Percentiles rank a stretch among this genome's conserved stretches.
These are phyloP conservation scores for Cucurbita ficifolia DNA, from an alignment of 306 rosid genomes.

Conservation along the genomic window DNA sequence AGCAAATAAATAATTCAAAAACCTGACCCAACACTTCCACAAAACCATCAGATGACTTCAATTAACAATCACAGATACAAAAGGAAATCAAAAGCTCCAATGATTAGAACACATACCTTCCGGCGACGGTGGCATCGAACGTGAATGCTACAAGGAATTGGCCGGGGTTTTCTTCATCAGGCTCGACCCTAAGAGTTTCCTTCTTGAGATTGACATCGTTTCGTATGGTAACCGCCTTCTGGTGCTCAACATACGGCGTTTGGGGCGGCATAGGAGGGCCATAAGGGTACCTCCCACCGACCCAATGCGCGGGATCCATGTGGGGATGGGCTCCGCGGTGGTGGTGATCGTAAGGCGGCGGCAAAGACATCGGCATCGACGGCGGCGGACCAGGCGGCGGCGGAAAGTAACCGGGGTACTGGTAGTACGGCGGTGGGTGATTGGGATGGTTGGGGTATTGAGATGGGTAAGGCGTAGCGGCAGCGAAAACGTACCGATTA, in stretches of 20 bases:
- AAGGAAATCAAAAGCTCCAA: neutral
- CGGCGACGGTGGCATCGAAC: constrained; percentile 76
- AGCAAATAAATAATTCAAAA: neutral
- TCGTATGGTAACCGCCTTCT: constrained; percentile 80
- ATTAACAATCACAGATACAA: neutral
- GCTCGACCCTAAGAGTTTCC: constrained; percentile 62
- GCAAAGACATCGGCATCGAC: constrained; percentile 36
- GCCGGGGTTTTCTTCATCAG: constrained; percentile 63
- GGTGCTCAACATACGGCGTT: constrained; percentile 67
- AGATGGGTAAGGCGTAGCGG: constrained; percentile 50
- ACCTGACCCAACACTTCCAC: neutral
- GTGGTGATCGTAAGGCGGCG: constrained; percentile 69
- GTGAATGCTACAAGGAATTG: constrained; percentile 54
- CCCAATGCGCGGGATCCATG: constrained; percentile 46
- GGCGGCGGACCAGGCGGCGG: constrained; percentile 46
- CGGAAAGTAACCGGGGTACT: constrained; percentile 49
- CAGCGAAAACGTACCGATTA: constrained; percentile 46
- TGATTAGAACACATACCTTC: constrained; percentile 34
- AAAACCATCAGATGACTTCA: neutral
- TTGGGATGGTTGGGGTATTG: constrained; percentile 32
- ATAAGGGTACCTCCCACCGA: constrained; percentile 45
- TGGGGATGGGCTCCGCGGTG: constrained; percentile 30
- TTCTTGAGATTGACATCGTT: constrained; percentile 86
- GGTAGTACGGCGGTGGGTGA: constrained; percentile 33
- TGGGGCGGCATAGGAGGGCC: constrained; percentile 35